These are phyloP conservation scores for Capsella rubella DNA, from an alignment of 441 rosid species.

Conservation along the genomic window DNA sequence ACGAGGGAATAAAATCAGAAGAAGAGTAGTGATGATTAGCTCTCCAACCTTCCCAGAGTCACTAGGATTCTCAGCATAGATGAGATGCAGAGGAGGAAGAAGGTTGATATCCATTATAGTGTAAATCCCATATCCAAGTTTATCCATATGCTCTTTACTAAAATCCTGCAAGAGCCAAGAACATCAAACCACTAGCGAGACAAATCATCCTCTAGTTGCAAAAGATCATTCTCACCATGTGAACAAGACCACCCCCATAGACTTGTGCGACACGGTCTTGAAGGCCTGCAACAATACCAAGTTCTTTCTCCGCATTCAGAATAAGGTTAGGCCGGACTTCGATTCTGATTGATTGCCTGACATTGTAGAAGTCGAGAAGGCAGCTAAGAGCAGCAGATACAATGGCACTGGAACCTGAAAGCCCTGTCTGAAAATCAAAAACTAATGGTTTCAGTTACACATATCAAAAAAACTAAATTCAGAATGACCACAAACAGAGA, in stretches of 20 bases:
- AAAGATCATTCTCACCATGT: slow-evolving; percentile 58
- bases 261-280: slow-evolving; percentile 94
- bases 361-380: slow-evolving; percentile 82
- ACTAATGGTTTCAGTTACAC: slow-evolving; percentile 38
- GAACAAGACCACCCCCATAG: slow-evolving; percentile 88
- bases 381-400: slow-evolving; percentile 86
- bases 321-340: slow-evolving; percentile 68
- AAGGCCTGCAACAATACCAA: slow-evolving; percentile 94
- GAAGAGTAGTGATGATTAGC: background rate
- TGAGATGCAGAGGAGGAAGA: slow-evolving; percentile 83
- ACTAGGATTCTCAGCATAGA: slow-evolving; percentile 94
- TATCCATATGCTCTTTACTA: slow-evolving; percentile 77
- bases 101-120: slow-evolving; percentile 73
- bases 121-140: slow-evolving; percentile 81
- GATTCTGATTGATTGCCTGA: slow-evolving; percentile 74
- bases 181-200: background rate
- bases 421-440: slow-evolving; percentile 73
- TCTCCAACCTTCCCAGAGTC: slow-evolving; percentile 82
- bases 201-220: background rate
- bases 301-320: slow-evolving; percentile 79
- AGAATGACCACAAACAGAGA: background rate
- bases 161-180: slow-evolving; percentile 62
- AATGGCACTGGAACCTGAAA: slow-evolving; percentile 90
- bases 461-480: background rate
- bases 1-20: background rate